Conservation (phyloP, 495 filamentous ascomycete genomes). For the Neurospora africana region DNA sequence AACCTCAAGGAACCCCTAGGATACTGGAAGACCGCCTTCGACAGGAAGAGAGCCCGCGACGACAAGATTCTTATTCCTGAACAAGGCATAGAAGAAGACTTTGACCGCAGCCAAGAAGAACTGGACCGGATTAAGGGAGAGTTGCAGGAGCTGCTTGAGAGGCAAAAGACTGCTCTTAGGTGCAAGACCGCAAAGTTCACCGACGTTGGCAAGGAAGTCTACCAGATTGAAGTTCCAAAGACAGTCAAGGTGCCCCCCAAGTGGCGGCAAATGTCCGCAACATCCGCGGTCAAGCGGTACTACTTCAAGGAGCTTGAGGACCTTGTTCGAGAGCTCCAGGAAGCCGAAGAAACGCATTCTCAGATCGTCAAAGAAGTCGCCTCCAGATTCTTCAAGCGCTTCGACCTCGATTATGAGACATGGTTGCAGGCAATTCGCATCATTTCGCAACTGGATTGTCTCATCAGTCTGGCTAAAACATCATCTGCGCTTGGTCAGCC, state of each 20-base stretch:
- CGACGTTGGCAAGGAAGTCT: conserved; percentile 94
- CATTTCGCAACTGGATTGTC: conserved; percentile 85
- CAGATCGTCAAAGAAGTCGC: conserved; percentile 87
- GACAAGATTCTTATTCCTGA: conserved; percentile 68
- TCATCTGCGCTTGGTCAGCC: conserved; percentile 74
- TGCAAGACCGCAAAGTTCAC: conserved; percentile 65
- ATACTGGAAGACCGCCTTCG: conserved; percentile 89
- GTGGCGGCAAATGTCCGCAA: conserved; percentile 96
- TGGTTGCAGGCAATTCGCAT: conserved; percentile 85
- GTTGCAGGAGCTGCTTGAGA: conserved; percentile 60
- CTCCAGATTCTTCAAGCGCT: conserved; percentile 71
- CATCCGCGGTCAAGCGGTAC: conserved; percentile 82
- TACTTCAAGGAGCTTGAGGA: conserved; percentile 77
- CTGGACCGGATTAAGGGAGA: conserved; percentile 62
- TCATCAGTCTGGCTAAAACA: conserved; percentile 84
- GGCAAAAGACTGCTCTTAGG: conserved; percentile 54
- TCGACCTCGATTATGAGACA: conserved; percentile 75
- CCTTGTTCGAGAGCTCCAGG: conserved; percentile 76
- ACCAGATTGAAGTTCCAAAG: conserved; percentile 85
- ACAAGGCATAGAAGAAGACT: conserved; percentile 84
- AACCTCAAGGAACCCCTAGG: conserved; percentile 60
- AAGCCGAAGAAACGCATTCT: conserved; percentile 87
- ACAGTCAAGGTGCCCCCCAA: conserved; percentile 75
- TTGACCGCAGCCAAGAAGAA: conserved; percentile 71
- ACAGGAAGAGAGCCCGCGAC: conserved; percentile 68